Conservation (phyloP, 2,329 filamentous ascomycete genomes). For the Xylariaceae sp. region DNA sequence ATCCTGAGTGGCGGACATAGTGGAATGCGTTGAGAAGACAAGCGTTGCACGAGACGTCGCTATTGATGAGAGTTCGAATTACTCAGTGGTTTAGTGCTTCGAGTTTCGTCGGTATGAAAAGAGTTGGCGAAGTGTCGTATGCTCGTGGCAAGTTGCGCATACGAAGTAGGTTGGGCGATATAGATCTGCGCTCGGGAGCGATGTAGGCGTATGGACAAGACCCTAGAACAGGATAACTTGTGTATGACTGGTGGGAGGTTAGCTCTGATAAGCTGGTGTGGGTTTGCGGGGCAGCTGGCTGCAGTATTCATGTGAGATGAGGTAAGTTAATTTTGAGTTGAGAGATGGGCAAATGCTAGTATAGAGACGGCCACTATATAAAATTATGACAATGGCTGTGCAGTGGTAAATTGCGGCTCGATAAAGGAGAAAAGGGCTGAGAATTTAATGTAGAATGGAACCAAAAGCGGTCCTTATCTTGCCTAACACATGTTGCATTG, state of each 20-base stretch:
- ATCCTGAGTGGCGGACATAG: constrained; percentile 70
- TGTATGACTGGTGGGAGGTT: constrained; percentile 35
- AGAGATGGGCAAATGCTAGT: constrained; percentile 13
- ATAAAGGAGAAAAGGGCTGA: neutral
- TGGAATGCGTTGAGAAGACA: constrained; percentile 29
- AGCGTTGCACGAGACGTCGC: constrained; percentile 24
- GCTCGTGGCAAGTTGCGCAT: constrained; percentile 13
- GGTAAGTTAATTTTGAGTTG: constrained; percentile 15
- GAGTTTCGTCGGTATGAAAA: constrained; percentile 3
- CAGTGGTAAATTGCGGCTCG: constrained; percentile 7
- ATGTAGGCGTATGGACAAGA: constrained; percentile 25
- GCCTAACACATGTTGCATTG: constrained; percentile 36
- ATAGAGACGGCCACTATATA: constrained; percentile 3
- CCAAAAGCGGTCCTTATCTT: constrained; percentile 35
- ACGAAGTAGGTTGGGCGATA: constrained; percentile 20
- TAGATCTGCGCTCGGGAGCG: constrained; percentile 28
- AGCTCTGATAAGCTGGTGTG: constrained; percentile 41
- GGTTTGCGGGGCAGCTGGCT: constrained; percentile 37
- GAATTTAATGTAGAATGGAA: constrained; percentile 4
- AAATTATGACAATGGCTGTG: constrained; percentile 2
- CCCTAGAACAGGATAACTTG: constrained; percentile 28
- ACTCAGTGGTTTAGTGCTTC: constrained; percentile 3
- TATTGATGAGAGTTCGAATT: constrained; percentile 17
- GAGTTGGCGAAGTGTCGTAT: constrained; percentile 1
- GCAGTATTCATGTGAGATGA: constrained; percentile 33